Base-by-base conservation (phyloP, 73 alveolate species). In the Paramecium tetraurelia region DNA sequence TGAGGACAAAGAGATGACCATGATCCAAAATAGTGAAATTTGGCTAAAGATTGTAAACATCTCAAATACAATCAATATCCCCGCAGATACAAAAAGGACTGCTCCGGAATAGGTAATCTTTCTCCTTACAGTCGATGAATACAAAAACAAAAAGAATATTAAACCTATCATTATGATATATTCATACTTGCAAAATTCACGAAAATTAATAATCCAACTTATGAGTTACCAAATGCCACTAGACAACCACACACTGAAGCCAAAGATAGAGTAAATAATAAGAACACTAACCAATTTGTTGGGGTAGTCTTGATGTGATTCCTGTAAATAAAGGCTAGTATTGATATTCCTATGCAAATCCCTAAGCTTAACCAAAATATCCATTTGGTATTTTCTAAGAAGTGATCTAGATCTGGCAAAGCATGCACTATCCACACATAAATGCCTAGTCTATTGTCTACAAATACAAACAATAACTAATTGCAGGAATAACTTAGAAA, bases 91-190 rank as follows among this genome's bases (percentile, higher is more conserved):
- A 48, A 80, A 80, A n/a, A 80, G 57, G 20, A 80, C 57, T 10
- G 90, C 46, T 80, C 90, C 90, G 10, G 46, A 80, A 80, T 80
- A 80, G 20, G 90, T 80, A 14, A 48, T 24, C 57, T 43, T 80
- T 43, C 57, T 80, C 24, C 57, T 80, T 8, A 80, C 76, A 31
- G 90, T 80, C 12, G 57, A 24, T 5, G 90, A 80, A 80, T 80
- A 80, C 53, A 80, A 44, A 80, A 80, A 80, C n/a, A 80, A 35
- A 63, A 80, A 80, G 33, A 80, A 80, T 44, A 80, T 80, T 35
- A 80, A 1, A 41, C 90, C 90, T 80, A 31, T 12, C 20, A 18
- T 53, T 5, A 16, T 3, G 5, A 2, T 11, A 10, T 10, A 18
- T 14, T 31, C 6, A 40, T 80, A 80, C 90, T 80, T 80, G 90